Evolutionary conservation across 768 basidiomycete genomes (phyloP).

Genomic region (Termitomyces sp.): DNA sequence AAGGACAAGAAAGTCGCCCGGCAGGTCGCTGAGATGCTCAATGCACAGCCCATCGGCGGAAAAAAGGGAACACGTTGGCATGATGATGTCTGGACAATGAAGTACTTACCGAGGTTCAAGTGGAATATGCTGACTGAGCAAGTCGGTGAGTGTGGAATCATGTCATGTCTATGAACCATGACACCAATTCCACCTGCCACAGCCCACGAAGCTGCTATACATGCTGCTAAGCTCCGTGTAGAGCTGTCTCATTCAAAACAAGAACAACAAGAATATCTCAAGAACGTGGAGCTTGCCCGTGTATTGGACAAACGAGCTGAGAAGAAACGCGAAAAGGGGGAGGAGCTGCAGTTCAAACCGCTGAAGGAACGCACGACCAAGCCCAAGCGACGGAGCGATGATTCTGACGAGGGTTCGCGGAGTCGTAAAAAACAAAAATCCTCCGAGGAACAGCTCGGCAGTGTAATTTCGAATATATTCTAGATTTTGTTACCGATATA

Average conservation of each 20-base stretch:
- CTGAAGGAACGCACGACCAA: constrained; percentile 21
- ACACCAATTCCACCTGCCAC: background rate
- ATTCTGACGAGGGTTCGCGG: constrained; percentile 14
- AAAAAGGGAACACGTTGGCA: constrained; percentile 89
- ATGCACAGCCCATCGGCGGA: constrained; percentile 92
- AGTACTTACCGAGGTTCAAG: constrained; percentile 95
- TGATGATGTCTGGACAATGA: constrained; percentile 99
- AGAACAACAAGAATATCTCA: constrained; percentile 91
- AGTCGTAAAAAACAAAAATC: constrained; percentile 26
- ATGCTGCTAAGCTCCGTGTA: constrained; percentile 83
- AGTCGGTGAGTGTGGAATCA: constrained; percentile 64
- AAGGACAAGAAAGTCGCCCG: constrained; percentile 89
- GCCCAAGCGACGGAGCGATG: constrained; percentile 23
- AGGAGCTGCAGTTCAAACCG: constrained; percentile 39
- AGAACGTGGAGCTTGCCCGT: constrained; percentile 89
- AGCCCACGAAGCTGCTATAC: constrained; percentile 93
- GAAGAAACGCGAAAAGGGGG: constrained; percentile 54
- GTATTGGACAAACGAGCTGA: constrained; percentile 78
- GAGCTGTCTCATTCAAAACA: constrained; percentile 83
- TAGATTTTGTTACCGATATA: constrained; percentile 1
- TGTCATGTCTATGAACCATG: background rate
- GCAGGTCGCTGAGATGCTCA: constrained; percentile 89
- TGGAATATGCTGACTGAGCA: constrained; percentile 99
- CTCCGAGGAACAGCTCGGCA: constrained; percentile 12
- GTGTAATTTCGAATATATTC: constrained; percentile 15